A percentile compares a stretch with the other conserved stretches of the same genome.
phyloP scores from a whole-genome alignment of 176 grass and related monocot species.

The Tillandsia fasciculata region DNA sequence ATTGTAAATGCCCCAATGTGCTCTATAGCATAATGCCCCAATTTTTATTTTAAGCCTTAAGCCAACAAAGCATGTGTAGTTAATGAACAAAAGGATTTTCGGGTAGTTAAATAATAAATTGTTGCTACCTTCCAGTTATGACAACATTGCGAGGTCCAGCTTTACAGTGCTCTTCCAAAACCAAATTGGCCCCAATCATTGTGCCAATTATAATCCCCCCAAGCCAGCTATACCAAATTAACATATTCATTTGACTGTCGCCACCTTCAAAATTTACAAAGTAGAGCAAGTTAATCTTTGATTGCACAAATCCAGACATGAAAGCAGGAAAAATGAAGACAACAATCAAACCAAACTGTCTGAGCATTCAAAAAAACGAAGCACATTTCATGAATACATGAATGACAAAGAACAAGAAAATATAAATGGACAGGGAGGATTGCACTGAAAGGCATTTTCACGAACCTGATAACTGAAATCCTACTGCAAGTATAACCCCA shows the following conservation, averaged over 20 bases:
- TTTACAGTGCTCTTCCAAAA: conserved; percentile 90
- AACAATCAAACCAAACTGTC: too few species aligned
- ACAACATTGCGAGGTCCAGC: conserved; percentile 92
- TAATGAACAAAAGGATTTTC: too few species aligned
- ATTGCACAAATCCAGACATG: not conserved
- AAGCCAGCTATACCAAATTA: conserved; percentile 99
- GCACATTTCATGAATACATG: too few species aligned
- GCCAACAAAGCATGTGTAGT: too few species aligned
- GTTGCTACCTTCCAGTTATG: conserved; percentile 83
- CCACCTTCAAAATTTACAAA: conserved; percentile 42
- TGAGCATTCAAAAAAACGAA: too few species aligned
- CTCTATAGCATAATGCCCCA: too few species aligned
- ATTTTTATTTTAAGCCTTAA: too few species aligned
- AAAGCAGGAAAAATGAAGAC: not conserved
- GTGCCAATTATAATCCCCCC: conserved; percentile 93
- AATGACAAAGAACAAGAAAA: conserved; percentile 4
- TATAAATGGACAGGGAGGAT: not conserved
- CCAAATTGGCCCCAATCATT: conserved; percentile 86
- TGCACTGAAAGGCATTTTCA: not conserved
- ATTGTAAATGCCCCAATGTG: too few species aligned
- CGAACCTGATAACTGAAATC: conserved; percentile 98
- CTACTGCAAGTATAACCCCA: conserved; percentile 66
- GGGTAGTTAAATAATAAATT: too few species aligned
- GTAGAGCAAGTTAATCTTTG: not conserved
- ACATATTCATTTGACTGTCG: conserved; percentile 64